Conservation (phyloP, 257 asterid species). For the Gynochthodes officinalis region DNA sequence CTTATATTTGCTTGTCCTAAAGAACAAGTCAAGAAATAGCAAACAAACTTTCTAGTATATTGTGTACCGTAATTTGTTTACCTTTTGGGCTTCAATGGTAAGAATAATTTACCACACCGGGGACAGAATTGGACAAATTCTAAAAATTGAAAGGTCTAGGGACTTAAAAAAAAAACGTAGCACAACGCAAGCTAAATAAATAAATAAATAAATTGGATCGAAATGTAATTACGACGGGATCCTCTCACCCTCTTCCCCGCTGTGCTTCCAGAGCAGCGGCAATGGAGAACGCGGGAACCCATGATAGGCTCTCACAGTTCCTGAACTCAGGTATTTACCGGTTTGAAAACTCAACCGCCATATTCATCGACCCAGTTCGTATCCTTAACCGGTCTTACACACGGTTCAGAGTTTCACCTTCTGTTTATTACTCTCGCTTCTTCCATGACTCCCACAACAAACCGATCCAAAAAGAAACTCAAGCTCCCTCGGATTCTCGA, state of each 20-base stretch:
- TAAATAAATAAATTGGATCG: not conserved
- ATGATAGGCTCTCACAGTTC: constrained; percentile 35
- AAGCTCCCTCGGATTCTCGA: constrained; percentile 18
- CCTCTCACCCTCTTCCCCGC: not conserved
- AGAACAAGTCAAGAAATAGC: too few species aligned
- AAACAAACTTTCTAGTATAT: too few species aligned
- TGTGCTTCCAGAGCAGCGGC: not conserved
- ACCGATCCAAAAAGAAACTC: not conserved
- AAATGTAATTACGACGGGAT: not conserved
- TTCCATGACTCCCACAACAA: constrained; percentile 29
- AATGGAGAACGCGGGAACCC: constrained; percentile 40
- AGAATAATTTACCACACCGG: too few species aligned
- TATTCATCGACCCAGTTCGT: constrained; percentile 84
- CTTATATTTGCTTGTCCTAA: too few species aligned
- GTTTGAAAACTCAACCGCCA: constrained; percentile 35
- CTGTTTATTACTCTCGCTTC: constrained; percentile 77
- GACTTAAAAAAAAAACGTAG: not conserved
- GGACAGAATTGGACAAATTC: not conserved
- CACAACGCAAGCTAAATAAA: too few species aligned
- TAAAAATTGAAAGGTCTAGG: not conserved
- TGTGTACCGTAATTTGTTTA: too few species aligned
- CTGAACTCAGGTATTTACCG: constrained; percentile 46
- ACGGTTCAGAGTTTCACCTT: constrained; percentile 61
- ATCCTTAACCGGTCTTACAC: constrained; percentile 62
- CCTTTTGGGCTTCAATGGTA: too few species aligned